phyloP scores from a whole-genome alignment of 371 early-diverging fungal genomes.

The Paraphysoderma sedebokerense region DNA sequence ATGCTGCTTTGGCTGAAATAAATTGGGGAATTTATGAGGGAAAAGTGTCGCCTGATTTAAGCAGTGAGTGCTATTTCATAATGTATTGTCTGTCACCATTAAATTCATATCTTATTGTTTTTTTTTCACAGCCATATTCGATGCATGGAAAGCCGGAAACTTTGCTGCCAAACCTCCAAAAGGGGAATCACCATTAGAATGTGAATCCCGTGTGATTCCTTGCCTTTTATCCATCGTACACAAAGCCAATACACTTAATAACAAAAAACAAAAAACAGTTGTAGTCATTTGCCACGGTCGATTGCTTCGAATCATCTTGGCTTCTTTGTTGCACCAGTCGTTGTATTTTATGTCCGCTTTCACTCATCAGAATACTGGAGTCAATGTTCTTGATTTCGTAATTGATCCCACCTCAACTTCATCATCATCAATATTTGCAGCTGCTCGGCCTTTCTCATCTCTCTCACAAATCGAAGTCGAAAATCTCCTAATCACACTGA shows the following conservation, averaged over 20 bases:
- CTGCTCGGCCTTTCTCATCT: too few species aligned
- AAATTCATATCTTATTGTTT: slow-evolving; percentile 1
- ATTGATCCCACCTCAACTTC: too few species aligned
- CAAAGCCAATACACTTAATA: neutral
- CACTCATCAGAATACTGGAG: slow-evolving; percentile 17
- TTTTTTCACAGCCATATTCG: neutral
- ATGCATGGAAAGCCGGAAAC: neutral
- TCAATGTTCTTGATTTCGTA: slow-evolving; percentile 18
- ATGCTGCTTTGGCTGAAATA: slow-evolving; percentile 15
- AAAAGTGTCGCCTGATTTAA: neutral
- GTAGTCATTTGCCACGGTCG: slow-evolving; percentile 13
- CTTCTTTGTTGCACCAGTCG: slow-evolving; percentile 12
- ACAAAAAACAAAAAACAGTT: neutral
- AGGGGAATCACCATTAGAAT: neutral
- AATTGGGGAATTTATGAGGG: slow-evolving; percentile 25
- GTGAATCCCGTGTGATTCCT: neutral
- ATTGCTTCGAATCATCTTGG: slow-evolving; percentile 19
- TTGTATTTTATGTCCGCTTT: slow-evolving; percentile 13
- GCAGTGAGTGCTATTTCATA: slow-evolving; percentile 6
- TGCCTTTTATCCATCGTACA: neutral
- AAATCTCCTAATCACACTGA: too few species aligned
- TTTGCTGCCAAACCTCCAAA: neutral
- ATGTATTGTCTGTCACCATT: slow-evolving; percentile 16
- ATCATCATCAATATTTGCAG: too few species aligned
- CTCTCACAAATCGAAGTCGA: too few species aligned